Evolutionary conservation across 805 yeast species (phyloP).

Genomic region (Kodamaea lidongshanica): DNA sequence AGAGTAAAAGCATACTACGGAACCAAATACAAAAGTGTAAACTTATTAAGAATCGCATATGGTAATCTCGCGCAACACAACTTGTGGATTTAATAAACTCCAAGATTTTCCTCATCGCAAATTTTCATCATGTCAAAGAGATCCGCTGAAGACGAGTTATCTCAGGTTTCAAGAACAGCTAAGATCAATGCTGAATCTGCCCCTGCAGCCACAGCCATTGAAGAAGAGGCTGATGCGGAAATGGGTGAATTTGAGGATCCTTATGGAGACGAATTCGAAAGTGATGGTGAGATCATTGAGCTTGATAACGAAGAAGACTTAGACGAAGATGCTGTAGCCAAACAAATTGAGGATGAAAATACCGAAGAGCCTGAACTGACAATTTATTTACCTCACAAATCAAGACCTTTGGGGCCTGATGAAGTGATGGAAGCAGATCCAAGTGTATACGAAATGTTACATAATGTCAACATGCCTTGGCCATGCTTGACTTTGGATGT

Average conservation of each 20-base stretch:
- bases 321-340: conserved; percentile 39
- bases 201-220: neutral
- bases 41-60: conserved; percentile 1
- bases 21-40: neutral
- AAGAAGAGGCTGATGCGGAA: conserved; percentile 40
- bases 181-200: conserved; percentile 21
- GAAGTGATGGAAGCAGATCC: conserved; percentile 97
- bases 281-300: conserved; percentile 85
- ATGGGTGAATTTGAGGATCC: conserved; percentile 87
- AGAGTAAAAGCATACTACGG: too few relatives aligned
- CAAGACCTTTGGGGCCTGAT: conserved; percentile 88
- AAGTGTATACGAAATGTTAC: conserved; percentile 92
- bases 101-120: neutral
- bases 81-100: neutral
- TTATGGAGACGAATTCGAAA: conserved; percentile 86
- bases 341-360: conserved; percentile 32
- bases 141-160: conserved; percentile 33
- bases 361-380: conserved; percentile 34
- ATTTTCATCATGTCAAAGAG: conserved; percentile 44
- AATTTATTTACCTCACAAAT: conserved; percentile 80
- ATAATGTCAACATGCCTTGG: conserved; percentile 91
- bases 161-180: conserved; percentile 20
- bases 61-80: too few relatives aligned
- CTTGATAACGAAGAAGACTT: conserved; percentile 48
- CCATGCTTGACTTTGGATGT: conserved; percentile 91